phyloP scores from a whole-genome alignment of 495 filamentous ascomycete genomes.

The Tuber aestivum region DNA sequence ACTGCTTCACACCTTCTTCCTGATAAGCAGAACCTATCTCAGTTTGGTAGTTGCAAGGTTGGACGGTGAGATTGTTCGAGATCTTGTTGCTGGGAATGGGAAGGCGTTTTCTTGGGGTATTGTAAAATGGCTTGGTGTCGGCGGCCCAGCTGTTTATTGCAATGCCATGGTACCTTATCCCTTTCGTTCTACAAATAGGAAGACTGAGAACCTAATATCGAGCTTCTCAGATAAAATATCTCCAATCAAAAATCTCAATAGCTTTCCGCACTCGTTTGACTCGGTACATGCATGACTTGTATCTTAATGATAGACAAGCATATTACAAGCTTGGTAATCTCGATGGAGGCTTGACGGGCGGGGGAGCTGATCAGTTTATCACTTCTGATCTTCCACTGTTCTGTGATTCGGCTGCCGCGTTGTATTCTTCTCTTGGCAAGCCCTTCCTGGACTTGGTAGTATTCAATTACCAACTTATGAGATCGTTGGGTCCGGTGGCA shows the following conservation, averaged over 20 bases:
- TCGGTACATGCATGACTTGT: conserved; percentile 94
- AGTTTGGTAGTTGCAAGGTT: conserved; percentile 86
- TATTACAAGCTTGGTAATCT: conserved; percentile 95
- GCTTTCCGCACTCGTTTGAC: conserved; percentile 95
- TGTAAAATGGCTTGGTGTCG: conserved; percentile 71
- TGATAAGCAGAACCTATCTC: conserved; percentile 82
- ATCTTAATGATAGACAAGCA: conserved; percentile 85
- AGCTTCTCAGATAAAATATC: conserved; percentile 72
- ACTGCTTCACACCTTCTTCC: conserved; percentile 76
- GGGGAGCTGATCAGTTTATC: conserved; percentile 93
- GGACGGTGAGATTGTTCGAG: conserved; percentile 93
- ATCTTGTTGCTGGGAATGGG: conserved; percentile 90
- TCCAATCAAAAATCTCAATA: conserved; percentile 96
- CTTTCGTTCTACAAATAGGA: not conserved
- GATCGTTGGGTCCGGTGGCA: conserved; percentile 82
- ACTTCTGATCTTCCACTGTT: conserved; percentile 95
- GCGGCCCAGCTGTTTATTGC: conserved; percentile 46
- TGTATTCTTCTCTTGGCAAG: conserved; percentile 95
- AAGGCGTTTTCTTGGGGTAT: conserved; percentile 83
- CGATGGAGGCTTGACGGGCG: conserved; percentile 77
- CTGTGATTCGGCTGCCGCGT: conserved; percentile 81
- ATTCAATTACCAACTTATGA: conserved; percentile 95
- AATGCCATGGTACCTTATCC: conserved; percentile 39
- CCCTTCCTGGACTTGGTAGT: conserved; percentile 91
- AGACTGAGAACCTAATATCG: conserved; percentile 14